Evolutionary conservation across 2,329 filamentous ascomycete genomes (phyloP).

Genomic region (Aspergillus viridinutans): DNA sequence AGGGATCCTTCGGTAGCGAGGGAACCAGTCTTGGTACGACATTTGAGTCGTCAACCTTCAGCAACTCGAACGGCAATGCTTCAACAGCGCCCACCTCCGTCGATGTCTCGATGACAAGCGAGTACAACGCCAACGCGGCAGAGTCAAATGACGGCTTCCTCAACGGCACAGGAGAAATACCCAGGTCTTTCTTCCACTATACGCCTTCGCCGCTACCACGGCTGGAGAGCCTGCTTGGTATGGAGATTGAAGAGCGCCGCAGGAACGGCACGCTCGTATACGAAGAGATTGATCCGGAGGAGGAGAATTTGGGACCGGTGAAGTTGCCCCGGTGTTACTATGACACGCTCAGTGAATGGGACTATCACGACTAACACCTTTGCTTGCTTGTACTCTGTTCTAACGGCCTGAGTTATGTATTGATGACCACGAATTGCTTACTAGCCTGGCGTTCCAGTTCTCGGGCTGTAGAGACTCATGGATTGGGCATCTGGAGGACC

Average conservation of each 20-base stretch:
- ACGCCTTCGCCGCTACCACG: slow-evolving; percentile 10
- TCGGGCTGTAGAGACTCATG: not conserved
- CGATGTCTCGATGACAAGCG: slow-evolving; percentile 1
- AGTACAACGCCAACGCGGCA: not conserved
- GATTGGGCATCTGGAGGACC: not conserved
- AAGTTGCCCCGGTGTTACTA: not conserved
- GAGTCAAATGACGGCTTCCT: not conserved
- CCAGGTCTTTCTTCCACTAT: not conserved
- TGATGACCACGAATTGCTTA: not conserved
- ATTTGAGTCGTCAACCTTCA: slow-evolving; percentile 2
- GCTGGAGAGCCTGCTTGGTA: slow-evolving; percentile 16
- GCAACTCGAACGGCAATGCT: slow-evolving; percentile 2
- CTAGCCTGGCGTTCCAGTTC: not conserved
- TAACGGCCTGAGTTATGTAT: not conserved
- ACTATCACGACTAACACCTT: not conserved
- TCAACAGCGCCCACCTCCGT: slow-evolving; percentile 9
- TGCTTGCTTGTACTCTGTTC: not conserved
- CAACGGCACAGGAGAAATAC: not conserved
- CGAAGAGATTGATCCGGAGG: not conserved
- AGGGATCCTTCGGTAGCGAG: not conserved
- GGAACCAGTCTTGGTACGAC: slow-evolving; percentile 2
- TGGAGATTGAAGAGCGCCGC: slow-evolving; percentile 15
- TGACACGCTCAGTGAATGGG: not conserved
- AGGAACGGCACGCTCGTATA: not conserved
- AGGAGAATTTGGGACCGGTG: not conserved